A percentile compares a stretch with the other conserved stretches of the same genome.
phyloP scores from a whole-genome alignment of 176 grass and related monocot genomes.

The Ensete glaucum region DNA sequence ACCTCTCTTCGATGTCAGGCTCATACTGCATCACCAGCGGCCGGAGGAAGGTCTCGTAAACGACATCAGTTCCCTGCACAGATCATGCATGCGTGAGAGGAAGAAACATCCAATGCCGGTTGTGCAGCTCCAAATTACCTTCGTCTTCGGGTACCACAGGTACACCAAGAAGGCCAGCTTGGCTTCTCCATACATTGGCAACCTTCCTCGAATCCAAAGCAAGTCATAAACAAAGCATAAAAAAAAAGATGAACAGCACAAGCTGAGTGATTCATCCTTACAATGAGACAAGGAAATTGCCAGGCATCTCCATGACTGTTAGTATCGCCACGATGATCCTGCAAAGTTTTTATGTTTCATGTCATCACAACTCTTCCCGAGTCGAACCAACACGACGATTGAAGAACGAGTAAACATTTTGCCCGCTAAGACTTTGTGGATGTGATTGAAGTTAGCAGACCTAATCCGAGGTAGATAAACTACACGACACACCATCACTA shows the following conservation, averaged over 20 bases:
- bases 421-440: not conserved
- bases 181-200: constrained; percentile 70
- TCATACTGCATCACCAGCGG: constrained; percentile 95
- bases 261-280: constrained; percentile 22
- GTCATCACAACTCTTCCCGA: too few relatives aligned
- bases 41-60: constrained; percentile 82
- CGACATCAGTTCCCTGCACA: constrained; percentile 63
- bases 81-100: not conserved
- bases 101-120: too few relatives aligned
- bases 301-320: constrained; percentile 63
- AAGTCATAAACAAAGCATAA: not conserved
- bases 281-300: constrained; percentile 38
- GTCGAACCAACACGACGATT: too few relatives aligned
- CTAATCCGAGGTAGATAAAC: not conserved
- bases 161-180: constrained; percentile 85
- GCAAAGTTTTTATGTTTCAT: constrained; percentile 14
- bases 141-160: constrained; percentile 88
- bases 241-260: not conserved
- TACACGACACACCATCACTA: not conserved
- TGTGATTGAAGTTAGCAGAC: not conserved
- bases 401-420: too few relatives aligned
- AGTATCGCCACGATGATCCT: constrained; percentile 88
- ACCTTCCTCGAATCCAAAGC: constrained; percentile 26
- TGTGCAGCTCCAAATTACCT: constrained; percentile 24
- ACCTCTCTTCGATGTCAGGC: constrained; percentile 75